Evolutionary conservation across 805 yeast species (phyloP).

Genomic region (Kockiozyma suomiensis): DNA sequence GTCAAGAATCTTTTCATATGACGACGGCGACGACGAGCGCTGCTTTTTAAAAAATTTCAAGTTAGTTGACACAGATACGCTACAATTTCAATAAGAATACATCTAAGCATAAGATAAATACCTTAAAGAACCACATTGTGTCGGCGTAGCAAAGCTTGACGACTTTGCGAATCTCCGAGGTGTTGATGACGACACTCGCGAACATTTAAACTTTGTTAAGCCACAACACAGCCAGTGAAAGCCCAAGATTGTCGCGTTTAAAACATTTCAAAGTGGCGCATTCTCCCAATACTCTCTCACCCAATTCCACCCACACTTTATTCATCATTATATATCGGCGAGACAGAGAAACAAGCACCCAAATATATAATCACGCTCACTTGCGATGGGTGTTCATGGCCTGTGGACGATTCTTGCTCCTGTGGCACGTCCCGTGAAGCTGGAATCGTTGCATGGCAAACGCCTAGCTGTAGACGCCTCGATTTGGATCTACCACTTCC

Average conservation of each 20-base stretch:
- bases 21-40: constrained; percentile 30
- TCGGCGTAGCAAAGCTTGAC: no score
- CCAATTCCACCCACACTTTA: neutral
- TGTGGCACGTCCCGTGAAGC: constrained; percentile 83
- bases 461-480: constrained; percentile 95
- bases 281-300: neutral
- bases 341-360: neutral
- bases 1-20: constrained; percentile 44
- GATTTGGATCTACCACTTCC: constrained; percentile 95
- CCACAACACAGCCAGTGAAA: neutral
- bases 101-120: no score
- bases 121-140: constrained; percentile 24
- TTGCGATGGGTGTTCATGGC: constrained; percentile 88
- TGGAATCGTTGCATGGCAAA: constrained; percentile 79
- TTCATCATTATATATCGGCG: neutral
- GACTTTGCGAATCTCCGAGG: no score
- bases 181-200: constrained; percentile 5
- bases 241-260: neutral
- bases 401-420: constrained; percentile 93
- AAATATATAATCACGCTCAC: neutral
- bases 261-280: neutral
- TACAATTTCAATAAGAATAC: no score
- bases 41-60: no score
- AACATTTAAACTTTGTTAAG: no score
- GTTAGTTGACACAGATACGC: neutral